phyloP scores from a whole-genome alignment of 768 basidiomycete species.

The Tricholoma flavovirens region DNA sequence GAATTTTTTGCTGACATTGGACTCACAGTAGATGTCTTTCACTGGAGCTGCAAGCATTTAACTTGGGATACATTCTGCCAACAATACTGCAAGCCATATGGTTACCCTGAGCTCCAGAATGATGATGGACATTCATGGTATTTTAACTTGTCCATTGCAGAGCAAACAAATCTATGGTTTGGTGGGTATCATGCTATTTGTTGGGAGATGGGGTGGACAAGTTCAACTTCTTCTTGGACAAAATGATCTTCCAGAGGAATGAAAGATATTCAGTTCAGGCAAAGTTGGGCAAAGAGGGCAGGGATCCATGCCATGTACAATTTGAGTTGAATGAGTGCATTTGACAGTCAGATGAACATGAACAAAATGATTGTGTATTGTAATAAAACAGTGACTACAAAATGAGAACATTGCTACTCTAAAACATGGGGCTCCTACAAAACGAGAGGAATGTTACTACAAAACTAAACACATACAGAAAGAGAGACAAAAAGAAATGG shows the following conservation, averaged over 20 bases:
- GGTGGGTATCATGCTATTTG: conserved; percentile 30
- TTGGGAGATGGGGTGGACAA: conserved; percentile 26
- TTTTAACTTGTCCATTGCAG: conserved; percentile 38
- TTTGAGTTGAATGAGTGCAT: background rate
- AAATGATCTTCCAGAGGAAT: background rate
- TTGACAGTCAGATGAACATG: background rate
- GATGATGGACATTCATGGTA: conserved; percentile 26
- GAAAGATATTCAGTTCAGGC: background rate
- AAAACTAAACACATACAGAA: no score
- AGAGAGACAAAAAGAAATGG: no score
- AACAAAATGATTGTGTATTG: no score
- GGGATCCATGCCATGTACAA: background rate
- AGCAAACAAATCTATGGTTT: conserved; percentile 40
- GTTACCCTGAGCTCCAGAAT: conserved; percentile 27
- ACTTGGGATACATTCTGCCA: conserved; percentile 19
- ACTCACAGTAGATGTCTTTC: conserved; percentile 31
- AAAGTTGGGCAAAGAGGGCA: background rate
- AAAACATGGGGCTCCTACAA: no score
- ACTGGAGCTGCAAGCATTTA: conserved; percentile 30
- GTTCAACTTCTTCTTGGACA: conserved; percentile 33
- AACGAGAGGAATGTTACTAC: no score
- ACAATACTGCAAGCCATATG: conserved; percentile 26
- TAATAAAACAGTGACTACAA: no score
- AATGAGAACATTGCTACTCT: no score
- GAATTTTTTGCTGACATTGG: conserved; percentile 15